A percentile compares a stretch with the other conserved stretches of the same genome.
These are phyloP conservation scores for Neurospora sp. DNA, from an alignment of 2,329 filamentous ascomycete species.

Conservation along the genomic window DNA sequence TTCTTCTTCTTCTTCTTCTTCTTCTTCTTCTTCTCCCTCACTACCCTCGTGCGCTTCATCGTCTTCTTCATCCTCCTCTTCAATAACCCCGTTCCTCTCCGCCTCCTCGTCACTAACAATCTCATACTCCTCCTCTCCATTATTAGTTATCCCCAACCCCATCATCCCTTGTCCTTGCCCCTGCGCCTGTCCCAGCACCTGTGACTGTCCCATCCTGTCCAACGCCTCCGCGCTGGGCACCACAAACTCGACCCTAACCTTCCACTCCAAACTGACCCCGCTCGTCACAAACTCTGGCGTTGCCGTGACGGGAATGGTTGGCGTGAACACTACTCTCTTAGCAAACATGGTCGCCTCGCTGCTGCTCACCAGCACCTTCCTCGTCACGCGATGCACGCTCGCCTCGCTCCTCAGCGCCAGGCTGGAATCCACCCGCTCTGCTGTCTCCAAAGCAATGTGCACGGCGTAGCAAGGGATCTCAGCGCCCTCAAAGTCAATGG, in stretches of 20 bases:
- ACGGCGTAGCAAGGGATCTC: conserved; percentile 79
- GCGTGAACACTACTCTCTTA: conserved; percentile 66
- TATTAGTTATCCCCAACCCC: conserved; percentile 23
- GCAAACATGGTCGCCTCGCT: conserved; percentile 80
- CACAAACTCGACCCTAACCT: conserved; percentile 83
- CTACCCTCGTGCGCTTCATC: conserved; percentile 23
- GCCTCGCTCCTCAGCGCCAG: conserved; percentile 77
- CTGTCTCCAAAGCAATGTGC: conserved; percentile 74
- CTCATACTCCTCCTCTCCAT: conserved; percentile 16
- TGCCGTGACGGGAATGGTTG: conserved; percentile 71
- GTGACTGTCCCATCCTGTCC: conserved; percentile 11
- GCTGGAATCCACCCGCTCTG: conserved; percentile 69
- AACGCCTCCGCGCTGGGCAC: conserved; percentile 47
- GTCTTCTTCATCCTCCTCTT: conserved; percentile 19
- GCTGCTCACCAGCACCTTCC: conserved; percentile 66
- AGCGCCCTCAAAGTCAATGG: conserved; percentile 71
- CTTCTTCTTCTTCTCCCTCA: conserved; percentile 3
- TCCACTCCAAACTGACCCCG: conserved; percentile 81
- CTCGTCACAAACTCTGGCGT: conserved; percentile 90
- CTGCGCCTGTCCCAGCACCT: conserved; percentile 8
- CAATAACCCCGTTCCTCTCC: conserved; percentile 1
- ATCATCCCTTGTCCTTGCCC: conserved; percentile 21
- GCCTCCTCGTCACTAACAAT: not conserved
- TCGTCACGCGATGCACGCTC: conserved; percentile 77
- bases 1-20: conserved; percentile 4